These are phyloP conservation scores for Neopestalotiopsis rosae DNA, from an alignment of 2,329 filamentous ascomycete species.

Conservation along the genomic window DNA sequence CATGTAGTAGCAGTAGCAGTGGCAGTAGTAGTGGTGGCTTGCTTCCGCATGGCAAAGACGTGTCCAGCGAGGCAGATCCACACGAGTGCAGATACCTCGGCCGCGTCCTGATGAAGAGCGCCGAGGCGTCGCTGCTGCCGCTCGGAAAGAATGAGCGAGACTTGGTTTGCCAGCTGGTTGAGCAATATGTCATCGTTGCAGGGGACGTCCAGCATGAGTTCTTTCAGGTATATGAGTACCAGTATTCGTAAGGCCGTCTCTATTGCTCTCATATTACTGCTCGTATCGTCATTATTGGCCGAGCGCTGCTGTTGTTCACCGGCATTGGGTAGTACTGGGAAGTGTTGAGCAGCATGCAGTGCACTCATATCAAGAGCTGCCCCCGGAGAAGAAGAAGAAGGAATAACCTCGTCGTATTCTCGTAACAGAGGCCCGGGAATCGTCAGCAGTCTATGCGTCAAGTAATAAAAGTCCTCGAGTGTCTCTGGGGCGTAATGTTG, in stretches of 20 bases:
- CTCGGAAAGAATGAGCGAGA: background rate
- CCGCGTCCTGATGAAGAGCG: background rate
- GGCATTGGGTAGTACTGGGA: too few relatives aligned
- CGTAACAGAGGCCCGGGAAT: constrained; percentile 13
- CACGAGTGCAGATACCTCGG: constrained; percentile 17
- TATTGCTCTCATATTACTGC: constrained; percentile 15
- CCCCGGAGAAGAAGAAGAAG: background rate
- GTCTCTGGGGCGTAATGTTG: constrained; percentile 11
- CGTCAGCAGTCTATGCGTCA: constrained; percentile 20
- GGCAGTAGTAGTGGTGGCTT: too few relatives aligned
- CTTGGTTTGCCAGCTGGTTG: constrained; percentile 7
- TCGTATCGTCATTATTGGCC: background rate
- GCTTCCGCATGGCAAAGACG: constrained; percentile 7
- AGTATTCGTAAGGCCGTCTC: constrained; percentile 20
- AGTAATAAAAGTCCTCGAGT: constrained; percentile 21
- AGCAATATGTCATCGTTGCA: constrained; percentile 16
- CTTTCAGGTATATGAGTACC: constrained; percentile 17
- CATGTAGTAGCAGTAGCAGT: too few relatives aligned
- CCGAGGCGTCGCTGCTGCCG: background rate
- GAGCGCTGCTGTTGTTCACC: too few relatives aligned
- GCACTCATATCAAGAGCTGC: constrained; percentile 2
- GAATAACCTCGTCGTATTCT: constrained; percentile 10
- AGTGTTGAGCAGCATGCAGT: background rate
- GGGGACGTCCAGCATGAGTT: constrained; percentile 22
- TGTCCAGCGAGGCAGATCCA: constrained; percentile 21